A percentile compares a stretch with the other conserved stretches of the same genome.
phyloP scores from a whole-genome alignment of 805 yeast species.

The Metschnikowia colocasiae region DNA sequence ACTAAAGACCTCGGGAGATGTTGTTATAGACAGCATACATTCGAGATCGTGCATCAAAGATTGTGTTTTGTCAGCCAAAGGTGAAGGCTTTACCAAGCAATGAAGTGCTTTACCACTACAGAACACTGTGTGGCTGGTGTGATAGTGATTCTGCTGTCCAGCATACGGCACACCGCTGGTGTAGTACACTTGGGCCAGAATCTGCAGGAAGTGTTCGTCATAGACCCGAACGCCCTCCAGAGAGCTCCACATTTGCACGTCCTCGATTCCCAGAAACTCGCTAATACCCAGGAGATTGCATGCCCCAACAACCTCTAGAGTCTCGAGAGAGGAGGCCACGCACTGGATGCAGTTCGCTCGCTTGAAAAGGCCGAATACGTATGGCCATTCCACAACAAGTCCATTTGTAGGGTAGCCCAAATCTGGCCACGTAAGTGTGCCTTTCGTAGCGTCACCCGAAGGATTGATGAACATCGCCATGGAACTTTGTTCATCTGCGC shows the following conservation, averaged over 20 bases:
- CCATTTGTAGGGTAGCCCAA: conserved; percentile 36
- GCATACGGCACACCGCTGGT: background rate
- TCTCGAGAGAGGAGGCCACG: conserved; percentile 24
- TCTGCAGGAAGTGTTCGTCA: conserved; percentile 11
- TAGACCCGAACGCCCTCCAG: conserved; percentile 5
- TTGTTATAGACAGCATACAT: no score
- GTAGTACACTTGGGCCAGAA: conserved; percentile 4
- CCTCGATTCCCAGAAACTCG: background rate
- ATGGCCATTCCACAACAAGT: conserved; percentile 35
- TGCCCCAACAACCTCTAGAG: conserved; percentile 19
- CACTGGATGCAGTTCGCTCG: conserved; percentile 11
- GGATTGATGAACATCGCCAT: conserved; percentile 41
- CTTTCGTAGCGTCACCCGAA: conserved; percentile 39
- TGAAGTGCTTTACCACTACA: conserved; percentile 4
- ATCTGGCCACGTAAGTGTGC: conserved; percentile 38
- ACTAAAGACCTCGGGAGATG: background rate
- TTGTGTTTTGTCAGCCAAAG: background rate
- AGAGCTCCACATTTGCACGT: background rate
- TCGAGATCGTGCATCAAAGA: background rate
- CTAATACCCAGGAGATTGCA: background rate
- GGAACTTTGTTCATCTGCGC: conserved; percentile 31
- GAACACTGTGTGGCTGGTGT: conserved; percentile 6
- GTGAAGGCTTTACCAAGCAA: conserved; percentile 1
- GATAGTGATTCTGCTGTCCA: conserved; percentile 6
- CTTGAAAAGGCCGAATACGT: conserved; percentile 28